Evolutionary conservation across 805 yeast species (phyloP).

Genomic region (Starmerella bombicola): DNA sequence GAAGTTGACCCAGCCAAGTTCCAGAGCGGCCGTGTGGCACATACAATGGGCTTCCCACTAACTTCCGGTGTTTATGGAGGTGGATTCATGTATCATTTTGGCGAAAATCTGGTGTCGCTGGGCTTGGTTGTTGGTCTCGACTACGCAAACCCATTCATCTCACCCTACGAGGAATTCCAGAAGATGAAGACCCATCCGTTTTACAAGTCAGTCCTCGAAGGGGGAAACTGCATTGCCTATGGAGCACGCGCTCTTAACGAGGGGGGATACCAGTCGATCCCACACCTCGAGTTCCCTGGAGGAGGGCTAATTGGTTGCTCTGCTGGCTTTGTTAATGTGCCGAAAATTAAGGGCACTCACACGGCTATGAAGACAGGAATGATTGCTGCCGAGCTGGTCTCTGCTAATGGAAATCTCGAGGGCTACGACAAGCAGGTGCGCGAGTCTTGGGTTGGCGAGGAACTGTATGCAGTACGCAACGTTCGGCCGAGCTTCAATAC

Average conservation of each 20-base stretch:
- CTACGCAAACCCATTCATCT: conserved; percentile 84
- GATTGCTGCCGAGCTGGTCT: conserved; percentile 78
- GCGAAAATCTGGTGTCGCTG: conserved; percentile 78
- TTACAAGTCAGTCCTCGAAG: conserved; percentile 58
- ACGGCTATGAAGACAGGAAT: conserved; percentile 95
- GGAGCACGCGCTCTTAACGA: conserved; percentile 96
- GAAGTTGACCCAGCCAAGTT: conserved; percentile 75
- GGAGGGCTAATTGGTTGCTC: conserved; percentile 90
- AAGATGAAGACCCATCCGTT: conserved; percentile 84
- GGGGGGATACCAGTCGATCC: conserved; percentile 92
- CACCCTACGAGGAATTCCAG: conserved; percentile 94
- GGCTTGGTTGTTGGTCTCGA: conserved; percentile 94
- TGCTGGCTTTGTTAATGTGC: conserved; percentile 95
- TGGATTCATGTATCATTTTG: conserved; percentile 94
- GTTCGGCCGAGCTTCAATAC: conserved; percentile 81
- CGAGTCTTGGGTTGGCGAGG: conserved; percentile 76
- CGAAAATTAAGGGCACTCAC: conserved; percentile 94
- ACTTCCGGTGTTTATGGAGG: conserved; percentile 74
- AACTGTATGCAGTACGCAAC: conserved; percentile 73
- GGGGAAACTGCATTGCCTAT: conserved; percentile 86
- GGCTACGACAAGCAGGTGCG: conserved; percentile 53
- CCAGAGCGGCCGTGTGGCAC: conserved; percentile 68
- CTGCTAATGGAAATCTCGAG: conserved; percentile 27
- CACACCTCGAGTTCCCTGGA: conserved; percentile 85
- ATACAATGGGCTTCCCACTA: conserved; percentile 83